These are phyloP conservation scores for Yamadazyma paraphyllophila DNA, from an alignment of 805 yeast genomes.

Conservation along the genomic window DNA sequence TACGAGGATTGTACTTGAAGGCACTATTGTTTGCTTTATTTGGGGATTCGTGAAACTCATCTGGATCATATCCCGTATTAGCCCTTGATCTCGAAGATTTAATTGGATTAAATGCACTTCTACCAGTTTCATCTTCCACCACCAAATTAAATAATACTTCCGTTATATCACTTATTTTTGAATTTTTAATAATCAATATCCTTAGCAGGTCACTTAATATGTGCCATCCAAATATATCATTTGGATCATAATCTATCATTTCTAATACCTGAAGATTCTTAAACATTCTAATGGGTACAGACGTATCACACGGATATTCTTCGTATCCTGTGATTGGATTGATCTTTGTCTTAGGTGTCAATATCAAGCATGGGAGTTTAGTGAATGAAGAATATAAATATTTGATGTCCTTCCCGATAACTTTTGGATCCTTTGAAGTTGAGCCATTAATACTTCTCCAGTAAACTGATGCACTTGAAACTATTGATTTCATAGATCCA, in stretches of 20 bases:
- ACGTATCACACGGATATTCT: constrained; percentile 69
- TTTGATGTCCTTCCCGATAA: constrained; percentile 48
- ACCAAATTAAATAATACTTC: constrained; percentile 54
- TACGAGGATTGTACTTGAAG: constrained; percentile 23
- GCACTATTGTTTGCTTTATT: constrained; percentile 19
- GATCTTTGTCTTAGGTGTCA: constrained; percentile 59
- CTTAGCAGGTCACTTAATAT: constrained; percentile 51
- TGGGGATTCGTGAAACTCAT: constrained; percentile 5
- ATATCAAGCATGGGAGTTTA: constrained; percentile 59
- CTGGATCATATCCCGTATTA: constrained; percentile 6
- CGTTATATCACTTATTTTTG: constrained; percentile 49
- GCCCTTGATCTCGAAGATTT: constrained; percentile 11
- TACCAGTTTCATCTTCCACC: constrained; percentile 49
- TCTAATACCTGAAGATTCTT: constrained; percentile 63
- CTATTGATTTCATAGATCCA: constrained; percentile 53
- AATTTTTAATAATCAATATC: constrained; percentile 52
- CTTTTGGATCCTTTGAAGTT: constrained; percentile 40
- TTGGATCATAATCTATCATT: constrained; percentile 57
- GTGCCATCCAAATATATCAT: constrained; percentile 68
- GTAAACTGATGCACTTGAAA: constrained; percentile 40
- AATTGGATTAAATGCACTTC: constrained; percentile 18
- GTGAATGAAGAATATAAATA: constrained; percentile 64
- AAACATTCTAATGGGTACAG: constrained; percentile 61
- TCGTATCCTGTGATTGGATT: constrained; percentile 59
- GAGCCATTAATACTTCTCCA: constrained; percentile 35